Base-by-base conservation (phyloP, 2,329 filamentous ascomycete genomes). In the Davidsoniella virescens region DNA sequence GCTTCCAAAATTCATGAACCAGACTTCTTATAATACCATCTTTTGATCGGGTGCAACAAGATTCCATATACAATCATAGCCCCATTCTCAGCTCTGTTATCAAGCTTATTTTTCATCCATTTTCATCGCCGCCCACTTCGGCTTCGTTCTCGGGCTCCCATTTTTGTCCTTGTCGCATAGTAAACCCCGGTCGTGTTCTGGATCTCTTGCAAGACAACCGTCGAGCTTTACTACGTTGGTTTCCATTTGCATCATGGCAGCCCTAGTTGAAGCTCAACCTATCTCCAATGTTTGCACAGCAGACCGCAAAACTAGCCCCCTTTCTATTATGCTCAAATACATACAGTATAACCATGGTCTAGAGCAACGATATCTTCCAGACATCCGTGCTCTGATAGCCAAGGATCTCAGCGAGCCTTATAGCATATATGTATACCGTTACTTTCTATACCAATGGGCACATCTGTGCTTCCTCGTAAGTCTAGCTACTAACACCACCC, bases 361-460 rank as follows among this genome's bases (percentile, higher is more conserved):
- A 17, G 78, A 82, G 59, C 65, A 70, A 41, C 63, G 75, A 62
- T 75, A 92, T 62, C 78, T 98, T 40, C 80, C 87, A 36, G 80
- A 87, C 40, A 95, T 98, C 65, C 81, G 90, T 50, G 81, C 88
- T 52, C 69, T 98, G 61, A 98, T 98, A 60, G 92, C 88, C 42
- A 94, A 90, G 60, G 92, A 96, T 62, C 74, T 98, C 46, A 96
- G 90, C 58, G 92, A 98, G 65, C 92, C 92, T 1, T 98, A 98
- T 65, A 96, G 90, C 67, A 96, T 98, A 63, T 98, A 98, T 68
- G 92, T 98, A 52, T 98, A 96, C 65, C 80, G 92, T 29, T 98
- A 98, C 64, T 98, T 98, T 60, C 70, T 98, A 16, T 94, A 93
- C 62, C 87, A 96, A 74, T 98, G 92, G 92, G 84, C 85, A 4